Evolutionary conservation across 1,284 basidiomycete species (phyloP), one percentile per base, ranked within the genome.

Genomic region (Porogramme epimiltina): DNA sequence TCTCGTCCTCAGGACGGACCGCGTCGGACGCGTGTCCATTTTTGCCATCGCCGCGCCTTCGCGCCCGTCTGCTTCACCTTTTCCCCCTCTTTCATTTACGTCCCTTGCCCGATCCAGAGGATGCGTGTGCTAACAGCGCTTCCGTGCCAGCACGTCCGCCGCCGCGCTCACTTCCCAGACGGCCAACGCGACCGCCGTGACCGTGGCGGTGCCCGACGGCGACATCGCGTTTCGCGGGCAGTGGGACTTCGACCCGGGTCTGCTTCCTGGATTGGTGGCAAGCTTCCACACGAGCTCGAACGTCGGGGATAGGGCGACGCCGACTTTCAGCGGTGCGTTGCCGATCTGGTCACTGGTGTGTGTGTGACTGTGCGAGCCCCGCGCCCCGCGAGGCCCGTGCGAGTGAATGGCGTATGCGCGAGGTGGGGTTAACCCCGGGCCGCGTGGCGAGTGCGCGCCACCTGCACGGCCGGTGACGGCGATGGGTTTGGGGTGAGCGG

Each of bases 301-400:
- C 24, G 62, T 63, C 33, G 81, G 80, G 23, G 85, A 86, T 60
- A 66, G 60, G 8, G 77, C 75, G 37, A 58, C 62, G 31, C 59
- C 71, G 1, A 62, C 62, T 4, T 87, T 87, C 66, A 70, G 61
- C 50, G 84, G 84, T 77, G 64, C 61, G 69, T 69, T 13, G 10
- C 13, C 37, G 15, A 16, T 39, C 25, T 45, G 34, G 31, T 45
- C 31, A 4, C 20, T 13, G 23, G 47, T 25, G 34, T 46, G 25
- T 39, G 33, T 37, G 5, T 6, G n/a, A n/a, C n/a, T n/a, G n/a
- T n/a, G n/a, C n/a, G 25, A 40, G 33, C 8, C 11, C 28, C 28
- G 13, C 3, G 3, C 22, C 22, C 19, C 5, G 18, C 36, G n/a
- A n/a, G n/a, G n/a, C n/a, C n/a, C n/a, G n/a, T n/a, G n/a, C n/a